These are phyloP conservation scores for Boechera divaricarpa DNA, from an alignment of 345 rosid genomes.

Conservation along the genomic window DNA sequence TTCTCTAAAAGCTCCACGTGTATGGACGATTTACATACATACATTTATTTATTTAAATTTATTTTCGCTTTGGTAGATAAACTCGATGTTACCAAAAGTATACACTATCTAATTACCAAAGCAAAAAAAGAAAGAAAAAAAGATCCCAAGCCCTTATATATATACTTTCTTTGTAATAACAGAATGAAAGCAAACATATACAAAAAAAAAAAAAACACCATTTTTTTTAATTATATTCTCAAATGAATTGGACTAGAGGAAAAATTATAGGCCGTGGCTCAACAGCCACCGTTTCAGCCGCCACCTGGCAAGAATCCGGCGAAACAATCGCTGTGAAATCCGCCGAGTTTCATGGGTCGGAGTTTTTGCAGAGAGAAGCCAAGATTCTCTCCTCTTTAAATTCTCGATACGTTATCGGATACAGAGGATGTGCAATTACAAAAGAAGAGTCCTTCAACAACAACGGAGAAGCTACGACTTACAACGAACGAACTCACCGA, in stretches of 20 bases:
- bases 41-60: slow-evolving; percentile 12
- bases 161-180: slow-evolving; percentile 13
- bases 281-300: slow-evolving; percentile 70
- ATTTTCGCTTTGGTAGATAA: slow-evolving; percentile 34
- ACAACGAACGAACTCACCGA: slow-evolving; percentile 66
- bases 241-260: slow-evolving; percentile 77
- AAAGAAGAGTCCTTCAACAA: slow-evolving; percentile 37
- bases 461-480: slow-evolving; percentile 40
- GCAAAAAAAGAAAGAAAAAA: not conserved
- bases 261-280: slow-evolving; percentile 71
- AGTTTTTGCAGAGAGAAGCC: slow-evolving; percentile 61
- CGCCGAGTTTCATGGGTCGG: slow-evolving; percentile 48
- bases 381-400: slow-evolving; percentile 52
- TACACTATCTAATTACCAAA: slow-evolving; percentile 39
- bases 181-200: slow-evolving; percentile 33
- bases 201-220: not conserved
- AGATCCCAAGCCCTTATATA: slow-evolving; percentile 16
- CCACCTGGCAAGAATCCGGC: slow-evolving; percentile 50
- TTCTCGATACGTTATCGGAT: slow-evolving; percentile 60
- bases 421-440: slow-evolving; percentile 62
- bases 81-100: slow-evolving; percentile 49
- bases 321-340: slow-evolving; percentile 72
- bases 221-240: not conserved
- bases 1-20: slow-evolving; percentile 34
- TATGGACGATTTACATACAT: slow-evolving; percentile 2